Conservation (phyloP, 352 stramenopile genomes). For the Phytopythium delawarense region DNA sequence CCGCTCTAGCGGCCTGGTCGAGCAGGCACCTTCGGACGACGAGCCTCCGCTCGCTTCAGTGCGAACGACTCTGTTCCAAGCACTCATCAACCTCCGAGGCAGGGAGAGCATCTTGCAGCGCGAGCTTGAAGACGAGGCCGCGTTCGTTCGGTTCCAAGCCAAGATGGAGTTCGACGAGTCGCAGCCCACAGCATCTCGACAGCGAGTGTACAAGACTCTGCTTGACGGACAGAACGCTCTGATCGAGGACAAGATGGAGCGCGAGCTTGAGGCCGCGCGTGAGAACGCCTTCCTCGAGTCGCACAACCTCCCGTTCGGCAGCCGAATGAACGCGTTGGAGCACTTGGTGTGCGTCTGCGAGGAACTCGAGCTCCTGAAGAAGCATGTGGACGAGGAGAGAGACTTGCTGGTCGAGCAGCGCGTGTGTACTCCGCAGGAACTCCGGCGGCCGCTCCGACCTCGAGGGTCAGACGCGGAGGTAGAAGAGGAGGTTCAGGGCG, state of each 20-base stretch:
- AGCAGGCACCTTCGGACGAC: background rate
- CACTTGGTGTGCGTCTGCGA: slow-evolving; percentile 20
- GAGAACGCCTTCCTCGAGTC: slow-evolving; percentile 29
- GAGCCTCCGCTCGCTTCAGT: background rate
- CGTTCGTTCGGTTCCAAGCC: slow-evolving; percentile 7
- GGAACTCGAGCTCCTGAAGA: slow-evolving; percentile 10
- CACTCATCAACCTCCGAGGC: slow-evolving; percentile 2
- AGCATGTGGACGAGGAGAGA: slow-evolving; percentile 11
- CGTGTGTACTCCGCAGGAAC: slow-evolving; percentile 13
- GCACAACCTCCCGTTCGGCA: slow-evolving; percentile 18
- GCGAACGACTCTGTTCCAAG: slow-evolving; percentile 11
- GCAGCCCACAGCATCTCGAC: slow-evolving; percentile 15
- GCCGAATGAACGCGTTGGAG: slow-evolving; percentile 17
- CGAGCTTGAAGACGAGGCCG: slow-evolving; percentile 11
- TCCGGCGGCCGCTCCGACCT: background rate
- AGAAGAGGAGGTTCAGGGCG: background rate
- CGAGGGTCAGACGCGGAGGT: background rate
- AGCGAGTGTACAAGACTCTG: slow-evolving; percentile 37
- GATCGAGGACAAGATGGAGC: slow-evolving; percentile 60
- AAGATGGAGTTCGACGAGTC: slow-evolving; percentile 13
- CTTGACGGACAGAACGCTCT: slow-evolving; percentile 37
- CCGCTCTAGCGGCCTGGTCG: background rate
- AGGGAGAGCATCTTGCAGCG: background rate
- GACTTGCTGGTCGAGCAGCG: slow-evolving; percentile 17
- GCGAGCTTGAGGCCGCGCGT: slow-evolving; percentile 28